Evolutionary conservation across 495 filamentous ascomycete genomes (phyloP).

Genomic region (Talaromyces liani): DNA sequence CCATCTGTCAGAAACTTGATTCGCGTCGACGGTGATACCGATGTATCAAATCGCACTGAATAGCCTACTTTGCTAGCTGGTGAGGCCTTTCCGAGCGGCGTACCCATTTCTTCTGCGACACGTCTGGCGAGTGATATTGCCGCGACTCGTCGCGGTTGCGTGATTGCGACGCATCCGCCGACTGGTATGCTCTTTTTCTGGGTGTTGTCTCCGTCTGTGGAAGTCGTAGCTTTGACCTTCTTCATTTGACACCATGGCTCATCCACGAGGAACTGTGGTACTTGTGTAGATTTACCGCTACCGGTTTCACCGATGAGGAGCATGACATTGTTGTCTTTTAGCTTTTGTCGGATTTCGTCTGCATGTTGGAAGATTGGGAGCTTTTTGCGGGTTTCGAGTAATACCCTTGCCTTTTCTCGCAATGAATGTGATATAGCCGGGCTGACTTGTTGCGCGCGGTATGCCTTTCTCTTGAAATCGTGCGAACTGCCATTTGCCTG

Average conservation of each 20-base stretch:
- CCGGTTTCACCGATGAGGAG: slow-evolving; percentile 91
- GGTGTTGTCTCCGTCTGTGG: slow-evolving; percentile 22
- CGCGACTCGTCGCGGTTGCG: slow-evolving; percentile 87
- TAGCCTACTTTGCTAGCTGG: slow-evolving; percentile 79
- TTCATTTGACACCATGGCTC: slow-evolving; percentile 70
- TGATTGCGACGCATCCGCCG: slow-evolving; percentile 89
- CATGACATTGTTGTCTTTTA: slow-evolving; percentile 67
- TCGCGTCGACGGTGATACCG: slow-evolving; percentile 60
- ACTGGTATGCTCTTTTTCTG: slow-evolving; percentile 49
- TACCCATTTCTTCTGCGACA: slow-evolving; percentile 87
- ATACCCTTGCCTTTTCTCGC: slow-evolving; percentile 35
- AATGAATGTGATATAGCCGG: slow-evolving; percentile 16
- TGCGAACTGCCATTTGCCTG: background rate
- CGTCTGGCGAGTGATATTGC: slow-evolving; percentile 87
- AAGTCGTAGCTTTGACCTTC: slow-evolving; percentile 33
- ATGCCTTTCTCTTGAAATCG: background rate
- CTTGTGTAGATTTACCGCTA: slow-evolving; percentile 93
- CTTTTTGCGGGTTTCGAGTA: slow-evolving; percentile 49
- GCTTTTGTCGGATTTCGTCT: slow-evolving; percentile 55
- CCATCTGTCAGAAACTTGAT: slow-evolving; percentile 97
- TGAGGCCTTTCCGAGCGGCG: slow-evolving; percentile 58
- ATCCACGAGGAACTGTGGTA: slow-evolving; percentile 79
- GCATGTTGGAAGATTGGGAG: slow-evolving; percentile 77
- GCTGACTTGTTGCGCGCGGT: background rate
- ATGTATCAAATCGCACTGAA: slow-evolving; percentile 88